Percentiles rank a stretch among this genome's conserved stretches.
Conservation (phyloP, 176 grass and related monocot species). For the Otatea glauca region DNA sequence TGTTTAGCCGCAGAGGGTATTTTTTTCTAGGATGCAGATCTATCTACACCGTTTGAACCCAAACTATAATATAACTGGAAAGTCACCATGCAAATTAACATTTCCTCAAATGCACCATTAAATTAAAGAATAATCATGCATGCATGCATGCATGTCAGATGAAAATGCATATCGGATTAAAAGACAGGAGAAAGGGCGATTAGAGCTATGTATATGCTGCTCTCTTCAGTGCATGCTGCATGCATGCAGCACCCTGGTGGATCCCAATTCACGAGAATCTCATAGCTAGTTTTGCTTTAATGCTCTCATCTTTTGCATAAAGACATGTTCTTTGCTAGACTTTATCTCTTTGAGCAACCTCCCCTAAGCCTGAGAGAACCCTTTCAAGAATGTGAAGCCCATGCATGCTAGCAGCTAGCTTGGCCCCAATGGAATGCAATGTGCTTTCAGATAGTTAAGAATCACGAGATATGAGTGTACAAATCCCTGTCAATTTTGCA, state of each 20-base stretch:
- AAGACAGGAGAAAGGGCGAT: not conserved
- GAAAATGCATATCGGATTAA: not conserved
- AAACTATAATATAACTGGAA: not conserved
- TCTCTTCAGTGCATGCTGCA: conserved; percentile 32
- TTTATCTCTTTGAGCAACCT: conserved; percentile 56
- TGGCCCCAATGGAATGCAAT: conserved; percentile 46
- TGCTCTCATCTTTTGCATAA: conserved; percentile 57
- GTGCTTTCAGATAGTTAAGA: conserved; percentile 49
- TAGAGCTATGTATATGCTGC: conserved; percentile 7
- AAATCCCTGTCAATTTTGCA: conserved; percentile 18
- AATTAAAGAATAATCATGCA: not conserved
- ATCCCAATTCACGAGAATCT: conserved; percentile 64
- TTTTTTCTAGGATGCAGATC: no score
- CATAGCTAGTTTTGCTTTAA: conserved; percentile 62
- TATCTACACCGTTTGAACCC: not conserved
- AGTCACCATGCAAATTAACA: not conserved
- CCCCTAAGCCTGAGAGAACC: conserved; percentile 45
- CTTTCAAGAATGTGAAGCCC: conserved; percentile 54
- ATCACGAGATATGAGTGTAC: conserved; percentile 46
- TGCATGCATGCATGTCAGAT: not conserved
- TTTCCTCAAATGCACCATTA: conserved; percentile 17
- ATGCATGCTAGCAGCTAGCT: conserved; percentile 37
- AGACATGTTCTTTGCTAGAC: conserved; percentile 53
- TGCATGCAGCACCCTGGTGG: conserved; percentile 49
- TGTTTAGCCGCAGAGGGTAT: not conserved